Conservation (phyloP, 2,329 filamentous ascomycete species). For the Nemania serpens region DNA sequence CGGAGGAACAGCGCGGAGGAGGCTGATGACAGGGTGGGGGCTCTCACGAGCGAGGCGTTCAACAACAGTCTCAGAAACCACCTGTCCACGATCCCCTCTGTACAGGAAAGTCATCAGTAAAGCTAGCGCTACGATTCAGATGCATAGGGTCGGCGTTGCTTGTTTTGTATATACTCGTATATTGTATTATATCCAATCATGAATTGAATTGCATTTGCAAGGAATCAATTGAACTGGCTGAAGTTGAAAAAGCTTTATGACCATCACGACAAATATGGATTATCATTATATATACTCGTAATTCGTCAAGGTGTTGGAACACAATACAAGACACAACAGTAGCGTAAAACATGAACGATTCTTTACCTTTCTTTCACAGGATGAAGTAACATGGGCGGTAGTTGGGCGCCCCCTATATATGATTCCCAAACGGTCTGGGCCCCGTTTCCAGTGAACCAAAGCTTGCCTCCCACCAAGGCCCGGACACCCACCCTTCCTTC, state of each 20-base stretch:
- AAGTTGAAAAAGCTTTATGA: no score
- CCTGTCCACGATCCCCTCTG: slow-evolving; percentile 5
- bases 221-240: no score
- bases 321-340: no score
- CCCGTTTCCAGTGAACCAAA: neutral
- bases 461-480: neutral
- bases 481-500: neutral
- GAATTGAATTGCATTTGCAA: no score
- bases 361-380: neutral
- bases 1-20: slow-evolving; percentile 6
- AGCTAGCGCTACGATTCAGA: neutral
- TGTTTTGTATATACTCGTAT: slow-evolving; percentile 4
- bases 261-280: no score
- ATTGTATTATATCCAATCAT: no score
- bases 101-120: slow-evolving; percentile 1
- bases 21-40: slow-evolving; percentile 1
- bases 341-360: no score
- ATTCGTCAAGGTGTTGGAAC: no score
- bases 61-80: neutral
- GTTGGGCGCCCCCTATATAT: neutral
- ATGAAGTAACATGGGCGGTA: neutral
- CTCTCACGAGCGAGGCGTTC: neutral
- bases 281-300: no score
- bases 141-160: slow-evolving; percentile 6
- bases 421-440: neutral